Base-by-base conservation (phyloP, 768 basidiomycete species). In the Leccinum ochraceum region DNA sequence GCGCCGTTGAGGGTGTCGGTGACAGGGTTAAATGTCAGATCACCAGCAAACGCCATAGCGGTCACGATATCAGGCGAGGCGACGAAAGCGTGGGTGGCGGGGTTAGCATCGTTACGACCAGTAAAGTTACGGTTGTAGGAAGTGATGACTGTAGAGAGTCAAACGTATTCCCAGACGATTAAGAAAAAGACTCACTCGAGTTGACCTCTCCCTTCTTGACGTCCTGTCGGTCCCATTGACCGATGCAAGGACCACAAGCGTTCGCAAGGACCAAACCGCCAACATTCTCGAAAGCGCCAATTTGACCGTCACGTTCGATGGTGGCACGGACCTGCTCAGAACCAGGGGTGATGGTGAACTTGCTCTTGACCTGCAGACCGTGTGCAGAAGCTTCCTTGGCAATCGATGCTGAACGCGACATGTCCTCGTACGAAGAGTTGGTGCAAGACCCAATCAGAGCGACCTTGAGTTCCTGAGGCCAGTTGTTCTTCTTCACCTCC, bases 71-170 rank as follows among this genome's bases (percentile, higher is more conserved):
- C 92, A 48, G 92, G 94, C 36, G 94, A 94, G 44, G 94, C 89
- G 70, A 96, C 94, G 71, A 95, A 96, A 53, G 94, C 92, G 77
- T 98, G 97, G 34, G 97, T 99, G 63, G 95, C 95, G 22, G 96
- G 95, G 86, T 99, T 98, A 69, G 97, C 95, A 71, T 98, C 97
- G 77, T 99, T 99, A 73, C 97, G 94, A 60, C 96, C 97, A 67
- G 97, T 98, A 82, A 99, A 99, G 88, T 99, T 99, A 76, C 97
- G 95, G 88, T 99, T 99, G 86, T 99, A 99, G 20, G 95, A 98
- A 56, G 96, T 96, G 78, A 99, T 93, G 82, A 98, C 92, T 94
- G 52, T 42, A 17, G 10, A 10, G 24, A 42, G 54, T 57, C 28
- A 65, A 60, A 61, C 53, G 30, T 8, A n/a, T 28, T 32, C 32